Conservation (phyloP, 2,329 filamentous ascomycete genomes). For the Aspergillus fijiensis region DNA sequence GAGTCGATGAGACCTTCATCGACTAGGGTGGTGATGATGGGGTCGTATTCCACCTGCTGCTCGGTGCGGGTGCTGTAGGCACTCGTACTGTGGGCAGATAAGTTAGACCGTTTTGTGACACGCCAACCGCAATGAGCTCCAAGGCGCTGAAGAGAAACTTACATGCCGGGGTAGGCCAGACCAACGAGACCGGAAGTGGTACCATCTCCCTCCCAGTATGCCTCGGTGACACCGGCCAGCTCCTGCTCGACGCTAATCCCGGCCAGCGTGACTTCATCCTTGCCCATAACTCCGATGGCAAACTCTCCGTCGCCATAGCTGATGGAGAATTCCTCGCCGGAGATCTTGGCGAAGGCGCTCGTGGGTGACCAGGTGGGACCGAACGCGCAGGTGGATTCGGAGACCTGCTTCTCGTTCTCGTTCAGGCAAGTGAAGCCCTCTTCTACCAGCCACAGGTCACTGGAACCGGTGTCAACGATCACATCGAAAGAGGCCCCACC, state of each 20-base stretch:
- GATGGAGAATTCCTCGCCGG: slow-evolving; percentile 23
- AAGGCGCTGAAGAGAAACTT: not conserved
- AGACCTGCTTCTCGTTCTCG: not conserved
- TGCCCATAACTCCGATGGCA: slow-evolving; percentile 23
- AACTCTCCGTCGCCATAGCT: slow-evolving; percentile 27
- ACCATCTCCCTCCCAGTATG: slow-evolving; percentile 4
- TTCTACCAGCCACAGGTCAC: slow-evolving; percentile 48
- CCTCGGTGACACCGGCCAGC: not conserved
- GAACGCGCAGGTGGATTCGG: slow-evolving; percentile 19
- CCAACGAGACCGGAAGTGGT: slow-evolving; percentile 5
- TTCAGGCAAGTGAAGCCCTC: slow-evolving; percentile 37
- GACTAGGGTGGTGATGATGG: slow-evolving; percentile 11
- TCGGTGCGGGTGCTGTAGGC: not conserved
- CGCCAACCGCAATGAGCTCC: not conserved
- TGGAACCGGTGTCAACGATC: slow-evolving; percentile 50
- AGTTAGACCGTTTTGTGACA: not conserved
- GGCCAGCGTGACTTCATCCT: slow-evolving; percentile 25
- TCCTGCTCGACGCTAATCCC: not conserved
- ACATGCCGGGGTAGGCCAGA: slow-evolving; percentile 10
- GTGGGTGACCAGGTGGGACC: slow-evolving; percentile 17
- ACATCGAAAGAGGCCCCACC: slow-evolving; percentile 34
- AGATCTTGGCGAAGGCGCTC: slow-evolving; percentile 19
- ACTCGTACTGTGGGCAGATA: not conserved
- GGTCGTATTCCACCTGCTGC: slow-evolving; percentile 7
- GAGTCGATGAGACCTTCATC: slow-evolving; percentile 5